phyloP scores from a whole-genome alignment of 768 basidiomycete species.

The Pleurotus salmoneostramineus region DNA sequence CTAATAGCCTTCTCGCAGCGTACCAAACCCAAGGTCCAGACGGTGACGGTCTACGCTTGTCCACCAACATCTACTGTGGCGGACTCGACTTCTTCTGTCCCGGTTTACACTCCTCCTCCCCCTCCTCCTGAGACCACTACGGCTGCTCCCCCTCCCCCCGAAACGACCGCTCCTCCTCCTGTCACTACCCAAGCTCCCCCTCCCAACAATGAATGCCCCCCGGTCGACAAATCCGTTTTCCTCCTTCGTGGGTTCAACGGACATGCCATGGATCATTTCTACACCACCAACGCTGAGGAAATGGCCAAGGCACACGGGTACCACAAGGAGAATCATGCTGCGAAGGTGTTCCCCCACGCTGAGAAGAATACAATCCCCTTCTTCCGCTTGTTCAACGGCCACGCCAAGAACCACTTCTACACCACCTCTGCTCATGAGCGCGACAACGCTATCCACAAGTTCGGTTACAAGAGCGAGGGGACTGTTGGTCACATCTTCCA shows the following conservation, averaged over 20 bases:
- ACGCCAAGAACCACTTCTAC: slow-evolving; percentile 14
- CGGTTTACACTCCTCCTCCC: neutral
- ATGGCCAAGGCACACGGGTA: neutral
- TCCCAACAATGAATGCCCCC: neutral
- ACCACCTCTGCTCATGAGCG: slow-evolving; percentile 13
- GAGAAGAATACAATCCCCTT: slow-evolving; percentile 15
- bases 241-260: slow-evolving; percentile 6
- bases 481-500: slow-evolving; percentile 12
- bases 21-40: neutral
- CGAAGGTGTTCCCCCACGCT: neutral
- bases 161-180: neutral
- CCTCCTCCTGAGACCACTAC: neutral
- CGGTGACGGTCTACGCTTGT: neutral
- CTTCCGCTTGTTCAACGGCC: slow-evolving; percentile 13
- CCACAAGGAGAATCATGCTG: slow-evolving; percentile 3
- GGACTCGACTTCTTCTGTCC: neutral
- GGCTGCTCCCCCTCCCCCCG: neutral
- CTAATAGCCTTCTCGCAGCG: neutral
- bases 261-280: slow-evolving; percentile 4
- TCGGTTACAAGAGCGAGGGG: slow-evolving; percentile 10
- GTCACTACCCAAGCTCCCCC: neutral
- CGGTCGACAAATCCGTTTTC: neutral
- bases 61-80: neutral
- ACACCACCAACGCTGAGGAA: neutral
- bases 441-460: slow-evolving; percentile 9